Evolutionary conservation across 176 grass and related monocot genomes (phyloP).

Genomic region (Eleusine coracana): DNA sequence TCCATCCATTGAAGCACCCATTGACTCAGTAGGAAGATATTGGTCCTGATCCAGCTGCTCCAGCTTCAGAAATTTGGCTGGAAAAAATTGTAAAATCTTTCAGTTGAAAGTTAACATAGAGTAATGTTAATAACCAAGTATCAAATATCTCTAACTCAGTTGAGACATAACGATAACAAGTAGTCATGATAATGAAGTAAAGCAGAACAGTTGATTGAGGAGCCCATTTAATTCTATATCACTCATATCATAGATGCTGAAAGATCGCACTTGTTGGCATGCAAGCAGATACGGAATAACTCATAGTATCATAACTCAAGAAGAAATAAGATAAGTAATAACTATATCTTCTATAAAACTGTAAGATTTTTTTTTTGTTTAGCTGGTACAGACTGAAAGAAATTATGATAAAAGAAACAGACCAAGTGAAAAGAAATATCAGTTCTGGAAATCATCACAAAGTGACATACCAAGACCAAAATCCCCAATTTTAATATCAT

Average conservation of each 20-base stretch:
- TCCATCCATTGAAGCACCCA: conserved; percentile 83
- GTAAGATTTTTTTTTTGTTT: conserved; percentile 15
- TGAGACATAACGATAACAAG: conserved; percentile 17
- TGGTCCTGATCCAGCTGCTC: conserved; percentile 93
- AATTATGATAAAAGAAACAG: conserved; percentile 21
- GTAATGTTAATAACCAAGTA: conserved; percentile 14
- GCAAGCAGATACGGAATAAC: background rate
- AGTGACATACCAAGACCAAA: conserved; percentile 56
- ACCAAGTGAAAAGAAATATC: conserved; percentile 31
- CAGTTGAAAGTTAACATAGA: conserved; percentile 31
- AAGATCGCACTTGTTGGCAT: background rate
- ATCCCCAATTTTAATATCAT: conserved; percentile 86
- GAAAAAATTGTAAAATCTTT: conserved; percentile 35
- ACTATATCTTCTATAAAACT: background rate
- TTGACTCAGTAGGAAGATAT: conserved; percentile 77
- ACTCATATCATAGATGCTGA: background rate
- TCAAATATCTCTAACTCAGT: conserved; percentile 23
- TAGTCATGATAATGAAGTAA: conserved; percentile 14
- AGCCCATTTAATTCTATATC: background rate
- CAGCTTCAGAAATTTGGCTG: conserved; percentile 96
- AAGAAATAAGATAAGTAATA: conserved; percentile 19
- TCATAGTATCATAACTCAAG: conserved; percentile 1
- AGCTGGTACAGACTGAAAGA: conserved; percentile 5
- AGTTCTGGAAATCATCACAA: conserved; percentile 25
- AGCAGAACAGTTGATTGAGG: background rate